Evolutionary conservation across 176 grass and related monocot genomes (phyloP), one percentile per base, ranked within the genome.

Genomic region (Alopecurus myosuroides): DNA sequence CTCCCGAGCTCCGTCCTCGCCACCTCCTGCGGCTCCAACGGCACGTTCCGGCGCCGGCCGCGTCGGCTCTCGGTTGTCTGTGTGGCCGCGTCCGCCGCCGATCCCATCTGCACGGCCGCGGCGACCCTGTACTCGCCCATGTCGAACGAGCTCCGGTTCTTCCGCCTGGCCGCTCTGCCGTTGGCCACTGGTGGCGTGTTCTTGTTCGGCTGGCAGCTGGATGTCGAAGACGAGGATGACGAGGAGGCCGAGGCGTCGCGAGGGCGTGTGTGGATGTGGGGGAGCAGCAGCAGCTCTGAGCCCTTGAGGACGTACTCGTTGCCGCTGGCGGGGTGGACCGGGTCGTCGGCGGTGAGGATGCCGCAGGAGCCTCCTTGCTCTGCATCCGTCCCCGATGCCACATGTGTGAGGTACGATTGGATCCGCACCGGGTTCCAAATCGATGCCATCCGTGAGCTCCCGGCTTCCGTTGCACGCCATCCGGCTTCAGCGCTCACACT

Each of bases 261-360:
- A 7, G 56, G 65, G 34, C 53, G 57, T 8, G 2, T 18, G 7
- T 17, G 18, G 18, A 20, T 17, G 5, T 6, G 18, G 5, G 49
- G 49, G 5, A 52, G 49, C 6, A n/a, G 1, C 33, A 90, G 85
- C 17, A 90, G 82, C 34, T 86, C 76, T 3, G 93, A 95, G 35
- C 88, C 93, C 86, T 95, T 95, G 75, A 95, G 85, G 53, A 95
- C 93, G 78, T 95, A 95, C 70, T 95, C 90, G 51, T 51, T 40
- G 48, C 76, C 84, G 50, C 77, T 81, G 33, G 89, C 75, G 0
- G 92, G 89, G 23, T 84, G 86, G 44, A 95, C 80, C 74, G 90
- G 76, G 73, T 95, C 93, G 35, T 90, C 55, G 5, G 88, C 70
- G 40, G 82, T 44, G 53, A 95, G 88, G n/a, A n/a, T n/a, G n/a